Evolutionary conservation across 306 rosid genomes (phyloP), one percentile per base, ranked within the genome.

Genomic region (Quercus aquifolioides): DNA sequence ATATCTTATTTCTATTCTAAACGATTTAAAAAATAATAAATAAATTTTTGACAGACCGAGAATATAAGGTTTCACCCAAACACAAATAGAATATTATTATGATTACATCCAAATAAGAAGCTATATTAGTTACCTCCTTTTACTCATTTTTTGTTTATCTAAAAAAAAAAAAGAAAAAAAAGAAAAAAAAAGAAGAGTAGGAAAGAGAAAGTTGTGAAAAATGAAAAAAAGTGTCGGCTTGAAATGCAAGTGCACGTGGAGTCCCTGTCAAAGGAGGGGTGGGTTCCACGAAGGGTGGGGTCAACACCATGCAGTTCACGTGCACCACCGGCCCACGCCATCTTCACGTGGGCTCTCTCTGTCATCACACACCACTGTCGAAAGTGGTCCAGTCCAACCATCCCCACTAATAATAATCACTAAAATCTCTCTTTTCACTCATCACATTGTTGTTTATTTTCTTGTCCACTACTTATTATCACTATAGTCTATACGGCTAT

Each of bases 311-410:
- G 76, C 54, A 12, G 78, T 86, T 88, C 94, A 91, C 92, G 90
- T 88, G 92, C 35, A 10, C 19, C 71, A 72, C 19, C 10, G 12
- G 85, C 59, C 83, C 68, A 75, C 28, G 6, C 89, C 85, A 83
- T 65, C 14, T 2, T 63, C 65, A 8, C 49, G 86, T 85, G 92
- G 96, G 92, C 82, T 69, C 79, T 3, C 4, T 69, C 19, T 83
- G 86, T 83, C 82, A 55, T 83, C 82, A 55, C 33, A 30, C 76
- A 76, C 64, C 58, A 58, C 28, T 74, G 69, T 74, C 81, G 59
- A 14, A 54, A 81, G 89, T 88, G 94, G 91, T 88, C 91, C 90
- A 75, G 46, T 41, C 80, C 30, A 80, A 71, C 46, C 54, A 49
- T 76, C 57, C 88, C 80, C 46, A 41, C 46, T 41, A 41, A 41